Percentiles rank a stretch among this genome's conserved stretches.
These are phyloP conservation scores for Rhytidhysteron rufulum DNA, from an alignment of 2,329 filamentous ascomycete species.

Conservation along the genomic window DNA sequence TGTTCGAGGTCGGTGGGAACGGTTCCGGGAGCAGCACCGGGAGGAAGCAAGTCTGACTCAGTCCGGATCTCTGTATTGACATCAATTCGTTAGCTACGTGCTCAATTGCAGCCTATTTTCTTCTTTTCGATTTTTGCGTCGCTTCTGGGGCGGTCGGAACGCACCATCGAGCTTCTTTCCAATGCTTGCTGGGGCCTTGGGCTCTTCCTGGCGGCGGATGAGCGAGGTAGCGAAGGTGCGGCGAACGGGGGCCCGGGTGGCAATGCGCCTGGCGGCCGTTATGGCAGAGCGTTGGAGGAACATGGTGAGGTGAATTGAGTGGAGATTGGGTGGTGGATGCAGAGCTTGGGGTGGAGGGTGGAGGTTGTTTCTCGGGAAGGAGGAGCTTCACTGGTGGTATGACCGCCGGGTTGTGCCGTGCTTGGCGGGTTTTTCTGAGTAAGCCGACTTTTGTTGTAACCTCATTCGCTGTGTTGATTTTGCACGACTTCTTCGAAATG, in stretches of 20 bases:
- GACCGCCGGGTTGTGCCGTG: not conserved
- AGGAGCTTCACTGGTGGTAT: not conserved
- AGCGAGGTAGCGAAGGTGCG: constrained; percentile 46
- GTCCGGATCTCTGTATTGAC: constrained; percentile 68
- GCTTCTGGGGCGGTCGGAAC: constrained; percentile 9
- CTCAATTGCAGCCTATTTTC: too few relatives aligned
- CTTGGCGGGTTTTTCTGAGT: not conserved
- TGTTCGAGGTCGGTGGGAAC: constrained; percentile 94
- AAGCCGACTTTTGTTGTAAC: too few relatives aligned
- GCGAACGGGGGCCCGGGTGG: constrained; percentile 36
- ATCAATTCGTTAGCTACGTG: constrained; percentile 24
- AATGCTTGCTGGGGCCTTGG: constrained; percentile 23
- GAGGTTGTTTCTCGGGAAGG: not conserved
- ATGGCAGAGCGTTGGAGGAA: constrained; percentile 50
- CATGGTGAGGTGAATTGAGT: constrained; percentile 38
- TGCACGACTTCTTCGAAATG: too few relatives aligned
- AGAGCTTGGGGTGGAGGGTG: constrained; percentile 26
- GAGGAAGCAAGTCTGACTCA: constrained; percentile 77
- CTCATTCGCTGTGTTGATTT: too few relatives aligned
- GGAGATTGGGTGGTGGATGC: not conserved
- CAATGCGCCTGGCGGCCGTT: constrained; percentile 43
- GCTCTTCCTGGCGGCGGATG: constrained; percentile 43
- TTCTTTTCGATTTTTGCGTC: too few relatives aligned
- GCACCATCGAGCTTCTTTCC: constrained; percentile 47
- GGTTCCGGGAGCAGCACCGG: constrained; percentile 76